phyloP scores from a whole-genome alignment of 2,329 filamentous ascomycete genomes.

The Alternaria viburni region DNA sequence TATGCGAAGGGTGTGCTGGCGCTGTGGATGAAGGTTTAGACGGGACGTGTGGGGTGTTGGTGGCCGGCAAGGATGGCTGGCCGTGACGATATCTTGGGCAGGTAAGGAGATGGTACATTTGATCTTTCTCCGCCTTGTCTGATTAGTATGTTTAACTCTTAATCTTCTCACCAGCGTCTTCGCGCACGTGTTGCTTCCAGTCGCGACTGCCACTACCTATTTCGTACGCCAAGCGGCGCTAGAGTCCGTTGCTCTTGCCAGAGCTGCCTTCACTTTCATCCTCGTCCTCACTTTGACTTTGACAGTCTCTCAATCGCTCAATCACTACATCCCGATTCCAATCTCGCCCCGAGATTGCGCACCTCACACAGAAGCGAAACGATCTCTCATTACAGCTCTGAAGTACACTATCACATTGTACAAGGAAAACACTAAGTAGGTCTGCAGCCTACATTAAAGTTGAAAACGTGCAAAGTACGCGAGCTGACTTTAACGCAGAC shows the following conservation, averaged over 20 bases:
- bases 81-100: conserved; percentile 7
- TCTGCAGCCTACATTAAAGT: too few species aligned
- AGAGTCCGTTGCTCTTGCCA: too few species aligned
- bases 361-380: background rate
- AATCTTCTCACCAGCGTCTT: conserved; percentile 7
- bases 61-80: conserved; percentile 22
- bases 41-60: conserved; percentile 28
- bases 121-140: conserved; percentile 2
- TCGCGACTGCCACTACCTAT: background rate
- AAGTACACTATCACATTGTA: too few species aligned
- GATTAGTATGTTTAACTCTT: conserved; percentile 18
- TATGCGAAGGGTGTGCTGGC: conserved; percentile 74
- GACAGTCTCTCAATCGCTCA: too few species aligned
- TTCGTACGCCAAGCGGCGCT: too few species aligned
- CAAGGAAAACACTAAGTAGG: too few species aligned
- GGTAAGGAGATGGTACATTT: background rate
- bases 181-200: background rate
- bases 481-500: too few species aligned
- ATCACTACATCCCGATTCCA: too few species aligned
- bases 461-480: too few species aligned
- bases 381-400: background rate
- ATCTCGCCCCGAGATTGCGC: too few species aligned
- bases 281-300: too few species aligned
- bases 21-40: conserved; percentile 58
- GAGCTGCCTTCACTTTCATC: too few species aligned